These are phyloP conservation scores for Pyrenophora teres DNA, from an alignment of 2,329 filamentous ascomycete species.

Conservation along the genomic window DNA sequence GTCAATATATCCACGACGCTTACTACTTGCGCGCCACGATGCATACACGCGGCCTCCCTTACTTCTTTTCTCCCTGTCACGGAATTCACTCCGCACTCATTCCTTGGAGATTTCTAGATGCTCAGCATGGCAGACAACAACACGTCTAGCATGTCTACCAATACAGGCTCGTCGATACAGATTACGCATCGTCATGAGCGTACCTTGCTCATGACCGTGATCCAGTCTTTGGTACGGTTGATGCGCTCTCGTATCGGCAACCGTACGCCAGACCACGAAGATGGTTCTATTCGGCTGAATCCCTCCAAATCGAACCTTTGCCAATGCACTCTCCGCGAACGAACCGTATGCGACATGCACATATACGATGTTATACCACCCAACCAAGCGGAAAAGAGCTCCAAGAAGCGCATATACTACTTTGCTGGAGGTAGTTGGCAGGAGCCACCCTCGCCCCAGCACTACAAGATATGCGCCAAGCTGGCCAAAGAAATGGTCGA, in stretches of 20 bases:
- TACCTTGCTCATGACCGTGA: constrained; percentile 45
- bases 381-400: constrained; percentile 7
- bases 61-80: background rate
- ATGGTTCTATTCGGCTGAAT: constrained; percentile 49
- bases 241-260: constrained; percentile 45
- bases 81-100: background rate
- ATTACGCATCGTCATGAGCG: constrained; percentile 48
- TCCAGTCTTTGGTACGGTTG: constrained; percentile 47
- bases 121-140: constrained; percentile 1
- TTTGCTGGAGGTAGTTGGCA: constrained; percentile 64
- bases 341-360: constrained; percentile 50
- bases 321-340: constrained; percentile 47
- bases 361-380: constrained; percentile 52
- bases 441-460: constrained; percentile 54
- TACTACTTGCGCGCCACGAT: constrained; percentile 4
- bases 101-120: background rate
- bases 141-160: background rate
- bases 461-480: constrained; percentile 58
- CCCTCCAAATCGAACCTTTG: constrained; percentile 41
- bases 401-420: constrained; percentile 55
- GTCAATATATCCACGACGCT: constrained; percentile 7
- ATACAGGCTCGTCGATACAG: constrained; percentile 29
- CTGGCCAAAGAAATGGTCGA: constrained; percentile 51
- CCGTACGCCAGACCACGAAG: constrained; percentile 38
- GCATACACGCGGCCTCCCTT: constrained; percentile 1